Base-by-base conservation (phyloP, 352 stramenopile species). In the Nothophytophthora sp. region DNA sequence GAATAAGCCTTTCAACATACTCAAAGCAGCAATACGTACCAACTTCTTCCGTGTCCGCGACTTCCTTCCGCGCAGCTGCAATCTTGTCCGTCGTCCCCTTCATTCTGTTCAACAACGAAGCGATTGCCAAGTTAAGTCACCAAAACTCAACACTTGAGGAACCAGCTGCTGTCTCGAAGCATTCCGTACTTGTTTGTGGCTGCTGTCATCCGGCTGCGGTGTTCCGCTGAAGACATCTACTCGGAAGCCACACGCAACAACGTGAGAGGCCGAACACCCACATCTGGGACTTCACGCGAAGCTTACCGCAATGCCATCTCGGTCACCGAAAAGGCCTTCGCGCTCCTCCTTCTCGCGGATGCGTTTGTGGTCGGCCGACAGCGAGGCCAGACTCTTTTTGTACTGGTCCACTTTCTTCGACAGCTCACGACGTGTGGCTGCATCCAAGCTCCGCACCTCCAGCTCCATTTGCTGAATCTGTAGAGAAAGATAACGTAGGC, bases 401-500 rank as follows among this genome's bases (percentile, higher is more conserved):
- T 95, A 95, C 65, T 95, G 85, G 47, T 92, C 82, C 29, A 95
- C 82, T 43, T 95, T 95, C 67, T 95, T 95, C 15, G 78, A 90
- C 20, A 95, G 70, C 55, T 95, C 85, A n/a, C 81, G 80, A n/a
- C 82, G 81, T 28, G 85, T 93, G 18, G 81, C 76, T 2, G 74
- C 51, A 32, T 95, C 85, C 48, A 95, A 49, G 67, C 78, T 91
- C 37, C 85, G 85, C 58, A 93, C 85, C 68, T 95, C 85, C 34
- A 95, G 54, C 60, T 92, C 82, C 85, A 95, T 95, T 67, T 95
- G 85, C 60, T 95, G 82, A 16, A 93, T 89, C 84, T 94, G 43
- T n/a, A n/a, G n/a, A n/a, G n/a, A n/a, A n/a, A n/a, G n/a, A n/a
- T n/a, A n/a, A n/a, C n/a, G n/a, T n/a, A n/a, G n/a, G n/a, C n/a